Percentiles rank a stretch among this genome's conserved stretches.
phyloP scores from a whole-genome alignment of 495 filamentous ascomycete species.

The Talaromyces wortmannii region DNA sequence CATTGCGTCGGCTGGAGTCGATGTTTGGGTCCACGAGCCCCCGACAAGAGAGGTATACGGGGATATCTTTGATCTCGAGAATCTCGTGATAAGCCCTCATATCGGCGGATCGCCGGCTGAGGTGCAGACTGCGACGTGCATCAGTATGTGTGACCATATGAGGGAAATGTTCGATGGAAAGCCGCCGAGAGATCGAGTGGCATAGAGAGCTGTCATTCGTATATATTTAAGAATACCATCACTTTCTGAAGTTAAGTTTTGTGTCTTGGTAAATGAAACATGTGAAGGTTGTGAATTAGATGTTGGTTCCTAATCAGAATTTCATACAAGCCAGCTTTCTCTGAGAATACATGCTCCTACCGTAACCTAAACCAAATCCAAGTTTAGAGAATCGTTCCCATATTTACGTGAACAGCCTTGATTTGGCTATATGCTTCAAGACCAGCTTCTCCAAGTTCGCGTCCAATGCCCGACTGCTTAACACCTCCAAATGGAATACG shows the following conservation, averaged over 20 bases:
- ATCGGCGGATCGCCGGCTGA: neutral
- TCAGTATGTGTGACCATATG: neutral
- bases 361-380: neutral
- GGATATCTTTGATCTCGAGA: neutral
- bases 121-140: neutral
- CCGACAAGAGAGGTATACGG: neutral
- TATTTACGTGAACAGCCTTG: conserved; percentile 77
- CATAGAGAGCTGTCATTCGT: neutral
- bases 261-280: too few species aligned
- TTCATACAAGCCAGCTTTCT: neutral
- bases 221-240: too few species aligned
- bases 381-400: conserved; percentile 34
- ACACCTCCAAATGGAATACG: conserved; percentile 85
- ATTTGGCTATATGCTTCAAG: conserved; percentile 71
- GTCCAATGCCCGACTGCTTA: conserved; percentile 89
- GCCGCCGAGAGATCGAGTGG: neutral
- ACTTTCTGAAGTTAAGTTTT: too few species aligned
- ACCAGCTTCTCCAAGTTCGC: conserved; percentile 80
- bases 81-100: neutral
- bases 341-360: neutral
- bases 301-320: too few species aligned
- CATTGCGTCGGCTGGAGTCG: conserved; percentile 47
- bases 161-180: neutral
- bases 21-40: conserved; percentile 25
- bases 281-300: too few species aligned